Base-by-base conservation (phyloP, 129 eudicot species). In the Helichrysum umbraculigerum region DNA sequence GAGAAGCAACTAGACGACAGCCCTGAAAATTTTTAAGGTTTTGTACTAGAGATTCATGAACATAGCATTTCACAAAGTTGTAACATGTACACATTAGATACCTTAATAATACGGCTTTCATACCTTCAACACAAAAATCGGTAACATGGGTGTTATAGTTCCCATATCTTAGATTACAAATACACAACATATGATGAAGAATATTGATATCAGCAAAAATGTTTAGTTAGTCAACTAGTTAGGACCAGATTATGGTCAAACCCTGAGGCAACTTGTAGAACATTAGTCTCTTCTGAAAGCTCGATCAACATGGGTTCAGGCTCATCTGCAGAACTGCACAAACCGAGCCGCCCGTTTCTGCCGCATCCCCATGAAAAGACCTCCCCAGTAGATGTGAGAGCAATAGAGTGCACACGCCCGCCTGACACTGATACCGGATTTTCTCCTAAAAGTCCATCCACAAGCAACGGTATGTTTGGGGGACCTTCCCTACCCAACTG, bases 1-100 rank as follows among this genome's bases (percentile, higher is more conserved):
- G 97, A 93, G 90, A 90, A 93, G 63, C 97, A 93, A 76, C 68
- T 93, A 80, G 98, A 93, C 67, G 98, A 90, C 57, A 93, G 98
- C 84, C 98, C 98, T 7, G 98, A 76, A 75, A 90, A 85, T 73
- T 93, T 90, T 51, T 88, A 79, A 85, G 61, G 56, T 68, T 67
- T 67, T 32, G 4, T 5, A 67, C 39, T 65, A 2, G 47, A 67
- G 37, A 56, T 41, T 30, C 56, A 61, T 32, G 19, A 60, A 66
- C 62, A 73, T 17, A 17, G 63, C 60, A 73, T 41, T 19, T 12
- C 68, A 72, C 59, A 52, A 42, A 73, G 70, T 80, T 80, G 83
- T 71, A 79, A 76, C 56, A 5, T 69, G 37, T 35, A 30, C 1
- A 71, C 76, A 70, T 69, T 34, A 33, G 72, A 47, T 47, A 47